Conservation (phyloP, 2,329 filamentous ascomycete genomes). For the Stachybotrys chartarum region DNA sequence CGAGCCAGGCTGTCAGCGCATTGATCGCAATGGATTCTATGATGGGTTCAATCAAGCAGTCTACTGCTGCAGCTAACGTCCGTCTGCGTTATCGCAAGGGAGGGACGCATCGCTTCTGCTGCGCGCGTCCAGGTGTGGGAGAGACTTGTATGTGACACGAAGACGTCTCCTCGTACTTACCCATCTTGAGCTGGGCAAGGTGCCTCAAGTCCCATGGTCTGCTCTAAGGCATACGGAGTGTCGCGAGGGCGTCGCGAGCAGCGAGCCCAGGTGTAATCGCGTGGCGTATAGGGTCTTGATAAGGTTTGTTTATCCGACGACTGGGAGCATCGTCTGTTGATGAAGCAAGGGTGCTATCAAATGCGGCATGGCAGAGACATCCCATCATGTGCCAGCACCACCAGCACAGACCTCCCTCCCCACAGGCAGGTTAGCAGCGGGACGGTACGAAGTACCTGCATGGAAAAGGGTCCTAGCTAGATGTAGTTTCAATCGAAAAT, state of each 20-base stretch:
- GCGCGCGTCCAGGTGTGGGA: neutral
- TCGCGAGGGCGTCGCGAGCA: constrained; percentile 2
- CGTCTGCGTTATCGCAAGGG: neutral
- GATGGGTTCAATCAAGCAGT: neutral
- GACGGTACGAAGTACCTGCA: no score
- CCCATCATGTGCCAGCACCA: no score
- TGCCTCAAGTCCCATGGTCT: constrained; percentile 22
- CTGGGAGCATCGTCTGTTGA: neutral
- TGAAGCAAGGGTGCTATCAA: neutral
- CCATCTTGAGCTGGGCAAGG: constrained; percentile 24
- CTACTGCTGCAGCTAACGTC: neutral
- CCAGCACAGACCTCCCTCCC: no score
- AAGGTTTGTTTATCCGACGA: neutral
- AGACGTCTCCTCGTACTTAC: constrained; percentile 16
- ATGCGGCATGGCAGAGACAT: neutral
- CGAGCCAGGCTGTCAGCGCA: constrained; percentile 13
- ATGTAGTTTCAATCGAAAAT: no score
- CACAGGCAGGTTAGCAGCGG: no score
- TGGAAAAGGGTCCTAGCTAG: no score
- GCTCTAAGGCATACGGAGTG: constrained; percentile 11
- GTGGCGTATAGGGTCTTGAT: neutral
- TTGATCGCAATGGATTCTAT: constrained; percentile 5
- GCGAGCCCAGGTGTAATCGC: neutral
- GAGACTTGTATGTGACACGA: neutral
- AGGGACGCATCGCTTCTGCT: neutral